Conservation (phyloP, 306 rosid species). For the Pyrus pyrifolia region DNA sequence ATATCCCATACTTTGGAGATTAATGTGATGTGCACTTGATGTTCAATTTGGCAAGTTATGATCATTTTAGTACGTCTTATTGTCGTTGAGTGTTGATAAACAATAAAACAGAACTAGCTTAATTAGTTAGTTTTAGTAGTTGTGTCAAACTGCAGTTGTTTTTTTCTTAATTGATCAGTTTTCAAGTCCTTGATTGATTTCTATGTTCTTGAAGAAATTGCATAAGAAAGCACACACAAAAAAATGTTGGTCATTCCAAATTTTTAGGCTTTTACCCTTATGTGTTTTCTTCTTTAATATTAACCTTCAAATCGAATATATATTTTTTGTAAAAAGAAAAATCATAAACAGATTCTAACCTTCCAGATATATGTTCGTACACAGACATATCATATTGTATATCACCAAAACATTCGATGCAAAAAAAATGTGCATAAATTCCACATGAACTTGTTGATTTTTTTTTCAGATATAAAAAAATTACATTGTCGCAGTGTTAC, state of each 20-base stretch:
- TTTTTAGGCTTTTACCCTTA: background rate
- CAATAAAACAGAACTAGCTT: constrained; percentile 1
- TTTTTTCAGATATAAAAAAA: no score
- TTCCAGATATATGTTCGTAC: background rate
- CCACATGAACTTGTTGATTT: no score
- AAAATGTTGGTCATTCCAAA: background rate
- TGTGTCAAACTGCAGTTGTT: background rate
- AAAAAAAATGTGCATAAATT: no score
- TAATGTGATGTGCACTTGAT: background rate
- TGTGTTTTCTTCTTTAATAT: background rate
- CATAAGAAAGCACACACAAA: background rate
- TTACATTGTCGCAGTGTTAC: background rate
- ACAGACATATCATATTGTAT: background rate
- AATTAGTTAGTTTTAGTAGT: background rate
- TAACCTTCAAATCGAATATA: background rate
- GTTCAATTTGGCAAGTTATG: background rate
- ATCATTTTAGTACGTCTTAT: background rate
- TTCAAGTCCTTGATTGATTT: background rate
- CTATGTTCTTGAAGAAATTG: background rate
- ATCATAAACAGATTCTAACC: no score
- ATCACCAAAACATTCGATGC: background rate
- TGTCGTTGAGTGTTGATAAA: constrained; percentile 1
- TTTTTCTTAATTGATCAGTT: background rate
- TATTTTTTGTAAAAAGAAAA: no score
- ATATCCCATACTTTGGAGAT: background rate